Percentiles rank a stretch among this genome's conserved stretches.
These are phyloP conservation scores for Hyaloscypha hepaticicola DNA, from an alignment of 495 filamentous ascomycete genomes.

Conservation along the genomic window DNA sequence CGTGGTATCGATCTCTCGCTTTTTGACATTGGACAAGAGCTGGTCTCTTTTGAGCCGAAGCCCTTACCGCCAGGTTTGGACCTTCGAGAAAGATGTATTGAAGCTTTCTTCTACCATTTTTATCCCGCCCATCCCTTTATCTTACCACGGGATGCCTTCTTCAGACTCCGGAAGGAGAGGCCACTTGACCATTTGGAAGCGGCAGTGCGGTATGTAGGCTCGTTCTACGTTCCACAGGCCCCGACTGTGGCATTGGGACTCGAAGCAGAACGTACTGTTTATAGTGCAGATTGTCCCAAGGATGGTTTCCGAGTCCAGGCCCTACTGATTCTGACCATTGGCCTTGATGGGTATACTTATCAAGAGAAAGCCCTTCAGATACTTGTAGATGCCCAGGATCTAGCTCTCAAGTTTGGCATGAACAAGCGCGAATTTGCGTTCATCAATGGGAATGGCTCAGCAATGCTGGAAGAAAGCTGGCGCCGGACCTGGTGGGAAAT, in stretches of 20 bases:
- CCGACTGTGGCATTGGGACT: slow-evolving; percentile 52
- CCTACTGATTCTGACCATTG: slow-evolving; percentile 71
- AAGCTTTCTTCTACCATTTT: slow-evolving; percentile 62
- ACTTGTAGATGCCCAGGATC: slow-evolving; percentile 61
- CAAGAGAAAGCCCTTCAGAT: slow-evolving; percentile 64
- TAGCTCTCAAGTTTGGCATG: slow-evolving; percentile 74
- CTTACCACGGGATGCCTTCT: slow-evolving; percentile 48
- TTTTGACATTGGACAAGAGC: slow-evolving; percentile 19
- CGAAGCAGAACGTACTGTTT: slow-evolving; percentile 54
- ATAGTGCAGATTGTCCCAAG: slow-evolving; percentile 47
- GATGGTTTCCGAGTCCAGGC: slow-evolving; percentile 76
- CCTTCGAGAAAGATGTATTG: slow-evolving; percentile 43
- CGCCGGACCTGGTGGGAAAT: slow-evolving; percentile 92
- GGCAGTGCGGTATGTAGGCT: slow-evolving; percentile 70
- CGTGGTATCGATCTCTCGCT: slow-evolving; percentile 21
- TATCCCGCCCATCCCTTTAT: slow-evolving; percentile 68
- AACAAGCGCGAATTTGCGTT: slow-evolving; percentile 56
- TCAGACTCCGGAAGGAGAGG: slow-evolving; percentile 45
- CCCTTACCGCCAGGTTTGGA: slow-evolving; percentile 14
- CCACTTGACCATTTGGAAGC: slow-evolving; percentile 48
- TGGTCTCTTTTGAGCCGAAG: slow-evolving; percentile 27
- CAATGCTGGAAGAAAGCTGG: slow-evolving; percentile 66
- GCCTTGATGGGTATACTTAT: slow-evolving; percentile 72
- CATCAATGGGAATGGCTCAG: slow-evolving; percentile 45
- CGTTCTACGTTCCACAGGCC: slow-evolving; percentile 55